phyloP scores from a whole-genome alignment of 1,284 basidiomycete genomes.

The Microbotryum violaceum region DNA sequence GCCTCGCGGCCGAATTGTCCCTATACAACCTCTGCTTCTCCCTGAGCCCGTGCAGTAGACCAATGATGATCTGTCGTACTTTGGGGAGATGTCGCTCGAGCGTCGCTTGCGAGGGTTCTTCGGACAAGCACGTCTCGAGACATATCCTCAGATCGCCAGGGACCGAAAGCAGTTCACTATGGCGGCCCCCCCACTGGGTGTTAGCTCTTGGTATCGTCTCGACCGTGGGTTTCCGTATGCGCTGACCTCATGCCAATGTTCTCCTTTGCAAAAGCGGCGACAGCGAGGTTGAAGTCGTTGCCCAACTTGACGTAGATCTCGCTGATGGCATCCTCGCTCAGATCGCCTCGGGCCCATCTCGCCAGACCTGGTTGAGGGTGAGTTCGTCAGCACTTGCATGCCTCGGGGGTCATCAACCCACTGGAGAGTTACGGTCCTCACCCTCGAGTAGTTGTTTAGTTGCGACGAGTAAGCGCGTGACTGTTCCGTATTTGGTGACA shows the following conservation, averaged over 20 bases:
- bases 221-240: neutral
- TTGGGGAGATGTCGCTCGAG: conserved; percentile 84
- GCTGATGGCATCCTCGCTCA: conserved; percentile 78
- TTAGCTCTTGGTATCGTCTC: neutral
- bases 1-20: conserved; percentile 22
- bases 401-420: neutral
- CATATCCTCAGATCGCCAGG: conserved; percentile 82
- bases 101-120: conserved; percentile 76
- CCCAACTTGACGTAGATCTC: conserved; percentile 94
- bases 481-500: neutral
- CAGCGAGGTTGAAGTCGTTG: conserved; percentile 93
- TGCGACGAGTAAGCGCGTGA: conserved; percentile 85
- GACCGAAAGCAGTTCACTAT: conserved; percentile 76
- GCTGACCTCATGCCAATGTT: conserved; percentile 87
- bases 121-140: conserved; percentile 79
- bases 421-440: neutral
- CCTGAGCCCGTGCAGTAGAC: conserved; percentile 81
- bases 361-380: conserved; percentile 49
- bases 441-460: conserved; percentile 91
- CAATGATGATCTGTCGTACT: conserved; percentile 88
- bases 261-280: conserved; percentile 74
- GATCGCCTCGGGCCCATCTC: conserved; percentile 69
- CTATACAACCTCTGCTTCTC: conserved; percentile 74
- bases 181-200: neutral
- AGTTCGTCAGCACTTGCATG: neutral